Evolutionary conservation across 2,329 filamentous ascomycete genomes (phyloP), one percentile per base, ranked within the genome.

Genomic region (Hypoxylon sp.): DNA sequence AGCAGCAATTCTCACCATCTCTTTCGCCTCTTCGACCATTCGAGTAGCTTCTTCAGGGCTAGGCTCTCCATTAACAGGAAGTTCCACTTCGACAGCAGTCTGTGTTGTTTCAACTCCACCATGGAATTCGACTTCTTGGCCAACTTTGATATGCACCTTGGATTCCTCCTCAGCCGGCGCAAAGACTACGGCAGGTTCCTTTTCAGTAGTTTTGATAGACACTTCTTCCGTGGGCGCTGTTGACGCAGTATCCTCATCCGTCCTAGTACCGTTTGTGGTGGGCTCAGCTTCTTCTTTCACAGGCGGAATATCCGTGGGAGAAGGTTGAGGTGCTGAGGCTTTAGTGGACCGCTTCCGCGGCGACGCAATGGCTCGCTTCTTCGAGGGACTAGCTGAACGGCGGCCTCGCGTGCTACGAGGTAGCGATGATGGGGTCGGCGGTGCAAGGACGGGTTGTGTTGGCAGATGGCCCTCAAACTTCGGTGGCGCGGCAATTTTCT

Each of bases 21-120:
- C 88, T 81, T 91, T 93, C 30, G 96, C 96, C 74, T 93, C 89
- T 27, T 90, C 90, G 63, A 98, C 90, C 91, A 97, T 94, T 59
- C 90, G 87, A 61, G 91, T 86, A 1, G 94, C 90, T 73, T 96
- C 91, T 69, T 94, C 91, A 0, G 92, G 89, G 11, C 89, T 87
- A 0, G 91, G 90, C 7, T 94, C 84, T 65, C 92, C 88, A 8
- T 88, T 84, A 3, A 87, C 71, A 12, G 94, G 92, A 75, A 96
- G 84, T 69, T 96, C 91, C 9, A 96, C 84, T 67, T 91, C 90
- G 51, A 95, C 88, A 48, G 89, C 88, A 5, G 91, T 94, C 70
- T 88, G 88, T 60, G 89, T 91, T 0, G 87, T 88, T 77, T 93
- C 90, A 3, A 87, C 80, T 19, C 90, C 88, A 55, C 83, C 84